Base-by-base conservation (phyloP, 148 eudicot species). In the Drosera capensis region DNA sequence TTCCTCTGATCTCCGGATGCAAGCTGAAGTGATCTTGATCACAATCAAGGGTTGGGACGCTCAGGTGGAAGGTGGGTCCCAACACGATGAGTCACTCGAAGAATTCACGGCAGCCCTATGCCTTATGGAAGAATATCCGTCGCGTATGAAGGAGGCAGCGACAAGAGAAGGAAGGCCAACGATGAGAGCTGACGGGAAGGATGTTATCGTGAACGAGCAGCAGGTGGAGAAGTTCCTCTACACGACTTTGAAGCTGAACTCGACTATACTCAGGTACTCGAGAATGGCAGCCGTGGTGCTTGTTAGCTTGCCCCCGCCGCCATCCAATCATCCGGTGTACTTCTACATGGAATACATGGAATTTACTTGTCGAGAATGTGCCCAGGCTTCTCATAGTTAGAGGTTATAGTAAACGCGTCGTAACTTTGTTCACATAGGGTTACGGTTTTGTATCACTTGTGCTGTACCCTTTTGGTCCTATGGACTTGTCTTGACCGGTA, bases 311-410 rank as follows among this genome's bases (percentile, higher is more conserved):
- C 95, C 99, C 0, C 99, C 95, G 0, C 99, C 99, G 2, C 99
- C 99, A 8, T 20, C 57, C 34, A 58, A 76, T 65, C 99, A 90
- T 57, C 99, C 99, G 0, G 59, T 86, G 0, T 78, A 78, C 46
- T 78, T 90, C 45, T 90, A 69, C 68, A 90, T 90, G 99, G 99
- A 90, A 49, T 90, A 90, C 57, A 63, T 90, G 94, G 99, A 90
- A n/a, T 71, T 63, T 90, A 40, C 58, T 90, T 80, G 99, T 90
- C 14, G 99, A 85, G 57, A 90, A 85, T 47, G 77, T 90, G 47
- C 99, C 99, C 7, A 85, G 99, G 73, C 82, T 90, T 52, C 64
- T 84, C 38, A 78, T 90, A 14, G 99, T 90, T 21, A 66, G 99
- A 63, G 95, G 99, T 14, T 90, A 90, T 52, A 66, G 85, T 13